phyloP scores from a whole-genome alignment of 352 stramenopile species.

The Phytophthora rubi region DNA sequence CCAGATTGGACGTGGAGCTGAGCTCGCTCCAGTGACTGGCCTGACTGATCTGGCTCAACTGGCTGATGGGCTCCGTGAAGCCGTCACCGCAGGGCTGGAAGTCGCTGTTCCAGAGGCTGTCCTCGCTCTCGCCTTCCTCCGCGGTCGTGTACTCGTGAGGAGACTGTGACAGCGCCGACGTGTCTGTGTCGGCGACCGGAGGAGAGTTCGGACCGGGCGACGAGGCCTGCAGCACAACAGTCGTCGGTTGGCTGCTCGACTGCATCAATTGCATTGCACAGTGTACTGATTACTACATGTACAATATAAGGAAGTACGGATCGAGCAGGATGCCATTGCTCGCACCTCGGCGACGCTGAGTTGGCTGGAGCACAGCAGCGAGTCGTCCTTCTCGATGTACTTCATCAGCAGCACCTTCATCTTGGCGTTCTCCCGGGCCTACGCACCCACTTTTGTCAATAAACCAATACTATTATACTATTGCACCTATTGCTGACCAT shows the following conservation, averaged over 20 bases:
- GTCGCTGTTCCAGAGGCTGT: conserved; percentile 68
- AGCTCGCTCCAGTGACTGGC: conserved; percentile 84
- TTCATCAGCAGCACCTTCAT: conserved; percentile 89
- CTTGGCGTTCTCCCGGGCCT: conserved; percentile 86
- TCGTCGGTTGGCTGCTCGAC: conserved; percentile 36
- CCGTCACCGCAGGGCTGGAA: conserved; percentile 54
- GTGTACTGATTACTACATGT: not conserved
- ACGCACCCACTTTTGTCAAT: not conserved
- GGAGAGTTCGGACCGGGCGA: conserved; percentile 22
- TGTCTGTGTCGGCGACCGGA: conserved; percentile 24
- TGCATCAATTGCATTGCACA: conserved; percentile 13
- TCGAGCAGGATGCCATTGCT: not conserved
- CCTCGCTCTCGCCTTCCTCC: conserved; percentile 67
- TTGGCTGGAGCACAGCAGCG: conserved; percentile 77
- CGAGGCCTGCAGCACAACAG: conserved; percentile 3
- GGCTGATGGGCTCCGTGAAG: conserved; percentile 67
- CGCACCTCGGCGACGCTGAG: conserved; percentile 58
- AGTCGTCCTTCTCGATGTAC: conserved; percentile 89
- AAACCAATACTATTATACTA: not conserved
- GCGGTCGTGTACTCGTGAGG: conserved; percentile 45
- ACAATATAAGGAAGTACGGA: not conserved
- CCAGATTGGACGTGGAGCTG: conserved; percentile 83
- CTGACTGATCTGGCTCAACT: conserved; percentile 77
- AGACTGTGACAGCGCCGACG: conserved; percentile 46
- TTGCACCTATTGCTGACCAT: not conserved